Conservation (phyloP, 352 stramenopile genomes). For the Pythium coloratum region DNA sequence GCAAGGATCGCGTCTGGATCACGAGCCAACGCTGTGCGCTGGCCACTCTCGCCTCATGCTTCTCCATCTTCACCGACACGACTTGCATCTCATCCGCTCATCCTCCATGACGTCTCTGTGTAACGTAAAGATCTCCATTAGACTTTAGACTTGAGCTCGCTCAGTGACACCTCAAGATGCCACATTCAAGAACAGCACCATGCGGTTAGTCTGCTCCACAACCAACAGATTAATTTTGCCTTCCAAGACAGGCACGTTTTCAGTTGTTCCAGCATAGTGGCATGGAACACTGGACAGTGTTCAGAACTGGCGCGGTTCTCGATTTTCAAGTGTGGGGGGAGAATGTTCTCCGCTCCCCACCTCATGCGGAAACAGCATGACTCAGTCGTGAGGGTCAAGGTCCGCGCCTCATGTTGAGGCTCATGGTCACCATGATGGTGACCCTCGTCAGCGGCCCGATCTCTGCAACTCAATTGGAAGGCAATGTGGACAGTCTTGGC, state of each 20-base stretch:
- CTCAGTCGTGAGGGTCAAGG: not conserved
- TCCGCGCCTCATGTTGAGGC: not conserved
- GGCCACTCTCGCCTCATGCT: not conserved
- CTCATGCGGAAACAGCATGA: no score
- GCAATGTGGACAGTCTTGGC: constrained; percentile 1
- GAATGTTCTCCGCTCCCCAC: not conserved
- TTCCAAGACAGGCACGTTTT: no score
- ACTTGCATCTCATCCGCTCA: not conserved
- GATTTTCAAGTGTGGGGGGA: not conserved
- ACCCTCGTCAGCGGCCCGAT: not conserved
- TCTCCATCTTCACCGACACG: not conserved
- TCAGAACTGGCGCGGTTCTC: no score
- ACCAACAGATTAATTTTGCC: not conserved
- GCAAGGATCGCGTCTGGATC: not conserved
- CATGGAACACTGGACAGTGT: no score
- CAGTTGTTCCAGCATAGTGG: no score
- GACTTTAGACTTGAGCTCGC: no score
- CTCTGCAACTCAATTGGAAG: not conserved
- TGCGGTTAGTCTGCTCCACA: not conserved
- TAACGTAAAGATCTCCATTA: not conserved
- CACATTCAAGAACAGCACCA: not conserved
- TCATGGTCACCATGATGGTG: no score
- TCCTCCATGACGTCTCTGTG: not conserved
- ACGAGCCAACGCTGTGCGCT: not conserved
- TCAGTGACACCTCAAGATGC: not conserved